Evolutionary conservation across 805 yeast species (phyloP).

Genomic region (Wickerhamomyces rabaulensis): DNA sequence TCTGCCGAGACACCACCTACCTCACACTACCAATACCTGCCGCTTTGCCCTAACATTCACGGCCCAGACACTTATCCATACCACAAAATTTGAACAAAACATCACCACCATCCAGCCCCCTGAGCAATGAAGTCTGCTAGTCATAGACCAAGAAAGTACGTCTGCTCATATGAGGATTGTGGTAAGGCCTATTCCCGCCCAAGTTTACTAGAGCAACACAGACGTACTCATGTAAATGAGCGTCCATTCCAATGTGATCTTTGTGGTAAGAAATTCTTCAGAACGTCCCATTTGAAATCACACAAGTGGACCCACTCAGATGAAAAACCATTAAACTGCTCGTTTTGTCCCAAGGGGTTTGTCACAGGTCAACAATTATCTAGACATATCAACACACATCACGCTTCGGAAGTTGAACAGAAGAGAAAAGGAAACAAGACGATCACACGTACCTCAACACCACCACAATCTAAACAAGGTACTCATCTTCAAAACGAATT

Average conservation of each 20-base stretch:
- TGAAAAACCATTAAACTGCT: slow-evolving; percentile 52
- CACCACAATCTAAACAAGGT: not conserved
- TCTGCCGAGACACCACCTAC: no score
- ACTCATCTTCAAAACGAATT: not conserved
- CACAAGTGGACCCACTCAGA: slow-evolving; percentile 65
- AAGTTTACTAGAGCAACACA: slow-evolving; percentile 56
- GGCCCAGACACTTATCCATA: not conserved
- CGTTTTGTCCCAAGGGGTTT: slow-evolving; percentile 55
- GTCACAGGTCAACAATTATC: slow-evolving; percentile 53
- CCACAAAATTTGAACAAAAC: not conserved
- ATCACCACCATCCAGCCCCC: not conserved
- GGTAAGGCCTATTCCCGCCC: slow-evolving; percentile 52
- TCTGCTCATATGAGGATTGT: slow-evolving; percentile 43
- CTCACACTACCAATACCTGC: not conserved
- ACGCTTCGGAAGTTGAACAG: not conserved
- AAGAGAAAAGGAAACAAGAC: not conserved
- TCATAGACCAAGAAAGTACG: slow-evolving; percentile 35
- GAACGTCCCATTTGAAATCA: slow-evolving; percentile 75
- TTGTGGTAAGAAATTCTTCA: slow-evolving; percentile 58
- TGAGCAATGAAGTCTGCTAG: not conserved
- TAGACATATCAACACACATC: slow-evolving; percentile 56
- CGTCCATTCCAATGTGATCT: slow-evolving; percentile 63
- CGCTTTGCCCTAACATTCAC: not conserved
- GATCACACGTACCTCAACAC: not conserved
- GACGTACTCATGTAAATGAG: slow-evolving; percentile 66